Conservation (phyloP, 768 basidiomycete genomes). For the Pisolithus orientalis region DNA sequence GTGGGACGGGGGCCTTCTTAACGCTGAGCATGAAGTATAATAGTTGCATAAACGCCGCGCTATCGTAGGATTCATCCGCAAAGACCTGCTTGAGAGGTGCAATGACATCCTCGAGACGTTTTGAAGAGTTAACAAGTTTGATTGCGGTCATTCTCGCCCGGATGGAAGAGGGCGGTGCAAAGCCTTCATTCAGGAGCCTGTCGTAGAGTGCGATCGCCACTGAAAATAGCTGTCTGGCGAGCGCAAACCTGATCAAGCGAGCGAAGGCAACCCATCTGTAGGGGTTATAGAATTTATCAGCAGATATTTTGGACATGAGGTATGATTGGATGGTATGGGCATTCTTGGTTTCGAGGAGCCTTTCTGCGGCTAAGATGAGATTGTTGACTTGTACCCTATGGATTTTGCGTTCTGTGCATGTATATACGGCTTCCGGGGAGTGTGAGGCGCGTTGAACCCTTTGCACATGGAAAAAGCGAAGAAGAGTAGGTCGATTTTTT, state of each 20-base stretch:
- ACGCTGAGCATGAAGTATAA: constrained; percentile 13
- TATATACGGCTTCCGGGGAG: not conserved
- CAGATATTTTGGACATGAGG: constrained; percentile 18
- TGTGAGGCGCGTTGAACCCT: too few relatives aligned
- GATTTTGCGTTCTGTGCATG: constrained; percentile 7
- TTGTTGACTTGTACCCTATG: constrained; percentile 19
- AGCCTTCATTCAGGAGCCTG: constrained; percentile 38
- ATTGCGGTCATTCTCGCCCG: constrained; percentile 37
- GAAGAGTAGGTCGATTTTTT: too few relatives aligned
- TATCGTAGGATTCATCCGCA: constrained; percentile 11
- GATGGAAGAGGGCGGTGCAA: constrained; percentile 31
- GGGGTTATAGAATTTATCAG: constrained; percentile 20
- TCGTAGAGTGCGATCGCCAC: constrained; percentile 38
- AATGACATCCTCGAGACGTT: not conserved
- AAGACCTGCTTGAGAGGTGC: constrained; percentile 10
- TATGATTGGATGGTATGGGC: constrained; percentile 15
- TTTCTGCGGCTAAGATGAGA: constrained; percentile 23
- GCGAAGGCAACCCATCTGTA: constrained; percentile 31
- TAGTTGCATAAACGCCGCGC: constrained; percentile 22
- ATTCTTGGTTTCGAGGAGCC: constrained; percentile 16
- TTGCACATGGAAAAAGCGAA: too few relatives aligned
- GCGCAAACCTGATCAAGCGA: constrained; percentile 34
- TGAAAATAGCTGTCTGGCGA: constrained; percentile 31
- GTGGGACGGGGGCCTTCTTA: constrained; percentile 7
- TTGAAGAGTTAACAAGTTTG: constrained; percentile 12